Conservation (phyloP, 192 early-diverging fungal species). For the Mortierella antarctica region DNA sequence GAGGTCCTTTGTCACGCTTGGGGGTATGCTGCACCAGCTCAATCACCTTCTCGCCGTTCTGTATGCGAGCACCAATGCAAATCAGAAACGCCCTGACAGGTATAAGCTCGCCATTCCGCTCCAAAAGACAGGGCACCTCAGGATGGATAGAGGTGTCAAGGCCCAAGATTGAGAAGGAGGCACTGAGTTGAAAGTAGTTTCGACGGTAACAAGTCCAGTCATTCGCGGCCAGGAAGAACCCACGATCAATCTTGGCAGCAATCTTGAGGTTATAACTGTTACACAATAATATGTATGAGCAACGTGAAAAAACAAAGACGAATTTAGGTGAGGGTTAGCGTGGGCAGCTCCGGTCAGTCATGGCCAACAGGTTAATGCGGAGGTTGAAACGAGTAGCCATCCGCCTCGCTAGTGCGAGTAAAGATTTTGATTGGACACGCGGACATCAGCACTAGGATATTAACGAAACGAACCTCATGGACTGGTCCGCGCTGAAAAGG, state of each 20-base stretch:
- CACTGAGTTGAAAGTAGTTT: constrained; percentile 92
- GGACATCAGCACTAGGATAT: background rate
- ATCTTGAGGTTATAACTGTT: constrained; percentile 69
- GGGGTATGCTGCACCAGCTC: constrained; percentile 90
- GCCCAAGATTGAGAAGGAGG: constrained; percentile 67
- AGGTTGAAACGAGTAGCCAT: constrained; percentile 5
- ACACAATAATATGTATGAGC: background rate
- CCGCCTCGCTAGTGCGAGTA: background rate
- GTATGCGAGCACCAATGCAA: constrained; percentile 80
- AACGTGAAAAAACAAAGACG: background rate
- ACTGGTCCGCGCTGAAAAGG: constrained; percentile 70
- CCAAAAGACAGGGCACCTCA: constrained; percentile 76
- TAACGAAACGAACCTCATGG: constrained; percentile 53
- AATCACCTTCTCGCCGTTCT: constrained; percentile 77
- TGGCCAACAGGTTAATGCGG: background rate
- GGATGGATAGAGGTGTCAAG: constrained; percentile 53
- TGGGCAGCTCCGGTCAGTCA: background rate
- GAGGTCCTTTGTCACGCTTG: constrained; percentile 95
- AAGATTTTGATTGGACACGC: background rate
- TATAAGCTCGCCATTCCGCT: constrained; percentile 61
- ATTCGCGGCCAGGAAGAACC: constrained; percentile 89
- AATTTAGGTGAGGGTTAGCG: background rate
- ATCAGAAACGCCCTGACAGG: constrained; percentile 78
- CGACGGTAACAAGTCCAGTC: constrained; percentile 97
- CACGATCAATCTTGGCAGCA: constrained; percentile 87